Percentiles rank a stretch among this genome's conserved stretches.
phyloP scores from a whole-genome alignment of 2,329 filamentous ascomycete genomes.

The Paraphoma chrysanthemicola region DNA sequence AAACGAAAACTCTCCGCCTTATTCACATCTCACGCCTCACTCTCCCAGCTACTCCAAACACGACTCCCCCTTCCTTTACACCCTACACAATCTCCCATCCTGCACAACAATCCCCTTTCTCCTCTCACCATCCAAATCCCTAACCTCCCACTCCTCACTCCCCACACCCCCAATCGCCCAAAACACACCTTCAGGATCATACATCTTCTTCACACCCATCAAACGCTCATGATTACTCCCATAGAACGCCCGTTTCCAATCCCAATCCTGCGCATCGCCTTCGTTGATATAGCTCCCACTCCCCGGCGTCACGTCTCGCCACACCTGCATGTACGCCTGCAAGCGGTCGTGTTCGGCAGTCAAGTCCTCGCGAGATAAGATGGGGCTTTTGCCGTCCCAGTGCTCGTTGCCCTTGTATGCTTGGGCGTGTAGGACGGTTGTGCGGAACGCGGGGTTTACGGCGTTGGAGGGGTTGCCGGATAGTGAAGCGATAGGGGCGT shows the following conservation, averaged over 20 bases:
- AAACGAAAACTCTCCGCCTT: too few species aligned
- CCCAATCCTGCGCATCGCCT: conserved; percentile 35
- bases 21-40: too few species aligned
- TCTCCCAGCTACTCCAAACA: too few species aligned
- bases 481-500: conserved; percentile 16
- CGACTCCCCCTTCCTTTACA: neutral
- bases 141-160: conserved; percentile 35
- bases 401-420: conserved; percentile 22
- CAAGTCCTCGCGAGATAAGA: conserved; percentile 1
- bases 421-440: conserved; percentile 31
- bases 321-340: conserved; percentile 30
- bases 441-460: conserved; percentile 31
- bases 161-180: conserved; percentile 30
- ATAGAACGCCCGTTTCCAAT: conserved; percentile 32
- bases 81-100: conserved; percentile 35
- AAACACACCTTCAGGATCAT: conserved; percentile 36
- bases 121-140: conserved; percentile 17
- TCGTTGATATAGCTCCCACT: conserved; percentile 38
- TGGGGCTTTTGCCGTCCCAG: conserved; percentile 22
- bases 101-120: conserved; percentile 25
- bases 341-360: conserved; percentile 15
- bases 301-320: conserved; percentile 28
- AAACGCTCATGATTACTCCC: conserved; percentile 32
- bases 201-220: conserved; percentile 24
- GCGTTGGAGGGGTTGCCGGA: conserved; percentile 24